These are phyloP conservation scores for Terana coerulea DNA, from an alignment of 768 basidiomycete species.

Conservation along the genomic window DNA sequence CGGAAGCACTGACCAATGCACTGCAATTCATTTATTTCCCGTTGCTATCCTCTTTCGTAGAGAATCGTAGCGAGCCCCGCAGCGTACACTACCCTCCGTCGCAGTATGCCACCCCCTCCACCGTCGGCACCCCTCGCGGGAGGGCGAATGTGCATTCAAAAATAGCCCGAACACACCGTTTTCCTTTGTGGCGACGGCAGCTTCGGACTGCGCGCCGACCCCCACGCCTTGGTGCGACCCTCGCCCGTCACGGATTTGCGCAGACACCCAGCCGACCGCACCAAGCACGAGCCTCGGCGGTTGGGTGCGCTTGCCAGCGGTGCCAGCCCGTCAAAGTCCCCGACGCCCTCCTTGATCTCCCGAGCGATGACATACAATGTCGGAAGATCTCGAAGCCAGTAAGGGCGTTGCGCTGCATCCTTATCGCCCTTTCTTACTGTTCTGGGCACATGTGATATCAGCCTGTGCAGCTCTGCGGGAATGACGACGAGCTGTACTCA, in stretches of 20 bases:
- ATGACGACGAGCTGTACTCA: neutral
- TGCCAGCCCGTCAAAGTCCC: conserved; percentile 7
- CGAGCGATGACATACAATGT: conserved; percentile 1
- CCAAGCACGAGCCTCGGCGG: no score
- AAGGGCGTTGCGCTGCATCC: neutral
- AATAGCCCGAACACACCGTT: no score
- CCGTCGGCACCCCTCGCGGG: neutral
- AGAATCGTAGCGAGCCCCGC: no score
- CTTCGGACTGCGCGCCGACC: neutral
- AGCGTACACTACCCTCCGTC: neutral
- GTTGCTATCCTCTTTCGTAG: neutral
- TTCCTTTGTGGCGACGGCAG: conserved; percentile 2
- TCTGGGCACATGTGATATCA: conserved; percentile 8
- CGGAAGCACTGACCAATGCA: neutral
- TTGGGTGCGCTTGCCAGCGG: neutral
- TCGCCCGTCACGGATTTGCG: no score
- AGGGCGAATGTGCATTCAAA: neutral
- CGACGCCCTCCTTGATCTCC: conserved; percentile 10
- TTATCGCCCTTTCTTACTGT: neutral
- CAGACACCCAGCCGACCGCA: no score
- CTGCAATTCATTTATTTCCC: neutral
- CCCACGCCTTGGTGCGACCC: no score
- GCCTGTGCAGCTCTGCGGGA: neutral
- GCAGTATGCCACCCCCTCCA: neutral
- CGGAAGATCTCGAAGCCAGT: conserved; percentile 8